These are phyloP conservation scores for Collybiopsis confluens DNA, from an alignment of 768 basidiomycete species.

Conservation along the genomic window DNA sequence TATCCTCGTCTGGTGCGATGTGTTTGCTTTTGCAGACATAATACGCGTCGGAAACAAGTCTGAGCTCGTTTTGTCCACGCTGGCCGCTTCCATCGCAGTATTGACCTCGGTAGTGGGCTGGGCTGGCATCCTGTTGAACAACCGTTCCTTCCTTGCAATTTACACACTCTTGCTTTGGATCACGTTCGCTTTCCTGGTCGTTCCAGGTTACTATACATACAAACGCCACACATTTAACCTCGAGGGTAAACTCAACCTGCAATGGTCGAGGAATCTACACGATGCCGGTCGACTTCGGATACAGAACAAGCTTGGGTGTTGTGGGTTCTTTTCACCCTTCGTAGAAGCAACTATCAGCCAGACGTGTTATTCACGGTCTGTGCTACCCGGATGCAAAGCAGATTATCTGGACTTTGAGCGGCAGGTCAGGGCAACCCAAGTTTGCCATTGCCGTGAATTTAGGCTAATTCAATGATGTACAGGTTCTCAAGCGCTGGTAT, in stretches of 20 bases:
- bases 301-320: constrained; percentile 74
- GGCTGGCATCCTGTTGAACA: constrained; percentile 80
- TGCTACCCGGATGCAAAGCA: constrained; percentile 71
- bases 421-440: constrained; percentile 18
- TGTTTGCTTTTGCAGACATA: constrained; percentile 66
- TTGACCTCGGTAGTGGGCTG: constrained; percentile 71
- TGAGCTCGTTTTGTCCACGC: constrained; percentile 68
- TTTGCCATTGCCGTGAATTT: neutral
- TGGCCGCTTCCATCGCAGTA: constrained; percentile 55
- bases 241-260: constrained; percentile 74
- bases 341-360: constrained; percentile 73
- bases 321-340: constrained; percentile 78
- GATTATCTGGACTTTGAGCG: constrained; percentile 57
- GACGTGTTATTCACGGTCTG: constrained; percentile 69
- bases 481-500: constrained; percentile 54
- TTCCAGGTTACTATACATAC: constrained; percentile 78
- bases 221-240: constrained; percentile 72
- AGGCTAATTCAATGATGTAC: neutral
- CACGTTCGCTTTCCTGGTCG: constrained; percentile 63
- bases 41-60: constrained; percentile 64
- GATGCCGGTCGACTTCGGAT: constrained; percentile 58
- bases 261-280: constrained; percentile 67
- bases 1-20: constrained; percentile 75
- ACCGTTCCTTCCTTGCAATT: constrained; percentile 74
- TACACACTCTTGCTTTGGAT: constrained; percentile 79